Percentiles rank a stretch among this genome's conserved stretches.
phyloP scores from a whole-genome alignment of 2,329 filamentous ascomycete genomes.

The Ramularia collo-cygni region DNA sequence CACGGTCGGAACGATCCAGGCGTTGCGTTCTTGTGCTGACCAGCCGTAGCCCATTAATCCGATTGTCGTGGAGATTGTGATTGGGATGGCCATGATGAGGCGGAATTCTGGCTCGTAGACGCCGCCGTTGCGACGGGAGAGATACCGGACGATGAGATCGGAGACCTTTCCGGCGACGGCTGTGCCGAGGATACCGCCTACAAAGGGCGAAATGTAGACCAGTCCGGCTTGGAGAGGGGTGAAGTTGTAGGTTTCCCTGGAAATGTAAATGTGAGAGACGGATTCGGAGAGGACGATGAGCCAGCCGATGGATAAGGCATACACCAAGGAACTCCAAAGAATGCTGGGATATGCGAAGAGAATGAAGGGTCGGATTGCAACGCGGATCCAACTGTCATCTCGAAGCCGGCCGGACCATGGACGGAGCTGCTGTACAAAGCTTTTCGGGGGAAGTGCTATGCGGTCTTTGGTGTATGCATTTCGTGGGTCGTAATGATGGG shows the following conservation, averaged over 20 bases:
- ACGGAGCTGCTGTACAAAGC: conserved; percentile 67
- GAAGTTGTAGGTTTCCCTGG: conserved; percentile 68
- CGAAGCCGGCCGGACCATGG: conserved; percentile 73
- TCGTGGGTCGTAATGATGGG: conserved; percentile 7
- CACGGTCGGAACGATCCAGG: conserved; percentile 85
- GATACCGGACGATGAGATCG: conserved; percentile 73
- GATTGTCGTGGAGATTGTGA: conserved; percentile 68
- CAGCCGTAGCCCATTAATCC: conserved; percentile 97
- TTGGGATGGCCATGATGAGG: conserved; percentile 77
- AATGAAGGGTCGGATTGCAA: conserved; percentile 72
- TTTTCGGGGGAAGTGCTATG: conserved; percentile 58
- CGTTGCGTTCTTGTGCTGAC: conserved; percentile 67
- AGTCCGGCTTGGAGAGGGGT: conserved; percentile 72
- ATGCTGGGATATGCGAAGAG: conserved; percentile 83
- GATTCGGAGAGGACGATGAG: conserved; percentile 90
- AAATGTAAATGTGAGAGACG: conserved; percentile 71
- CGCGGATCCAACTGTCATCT: conserved; percentile 71
- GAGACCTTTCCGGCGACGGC: conserved; percentile 83
- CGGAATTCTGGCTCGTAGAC: conserved; percentile 93
- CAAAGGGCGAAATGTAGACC: conserved; percentile 82
- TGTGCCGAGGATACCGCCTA: conserved; percentile 84
- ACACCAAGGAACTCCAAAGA: conserved; percentile 79
- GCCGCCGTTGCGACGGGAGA: conserved; percentile 82
- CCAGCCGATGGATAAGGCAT: conserved; percentile 87
- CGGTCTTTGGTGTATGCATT: conserved; percentile 63